These are phyloP conservation scores for Uronychia setigera DNA, from an alignment of 73 alveolate species.

Conservation along the genomic window DNA sequence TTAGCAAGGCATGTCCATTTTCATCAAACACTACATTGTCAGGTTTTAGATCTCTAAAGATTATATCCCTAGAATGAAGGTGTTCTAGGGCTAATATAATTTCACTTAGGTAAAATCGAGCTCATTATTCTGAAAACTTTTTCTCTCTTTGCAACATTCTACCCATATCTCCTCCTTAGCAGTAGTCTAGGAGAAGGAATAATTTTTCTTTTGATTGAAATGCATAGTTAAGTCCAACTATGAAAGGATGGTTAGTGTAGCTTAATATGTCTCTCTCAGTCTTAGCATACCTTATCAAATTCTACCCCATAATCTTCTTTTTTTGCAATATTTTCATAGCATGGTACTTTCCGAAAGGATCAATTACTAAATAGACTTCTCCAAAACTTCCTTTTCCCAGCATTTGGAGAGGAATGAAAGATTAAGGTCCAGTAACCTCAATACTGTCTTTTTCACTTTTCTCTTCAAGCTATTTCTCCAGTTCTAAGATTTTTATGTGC, in stretches of 20 bases:
- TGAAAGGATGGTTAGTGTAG: slow-evolving; percentile 92
- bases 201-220: slow-evolving; percentile 87
- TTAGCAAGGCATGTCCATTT: slow-evolving; percentile 96
- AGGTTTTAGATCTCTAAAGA: slow-evolving; percentile 97
- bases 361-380: slow-evolving; percentile 81
- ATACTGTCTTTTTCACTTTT: neutral
- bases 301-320: slow-evolving; percentile 84
- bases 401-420: slow-evolving; percentile 69
- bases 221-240: slow-evolving; percentile 92
- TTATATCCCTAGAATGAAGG: slow-evolving; percentile 91
- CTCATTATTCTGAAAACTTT: slow-evolving; percentile 89
- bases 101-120: slow-evolving; percentile 91
- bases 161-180: slow-evolving; percentile 95
- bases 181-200: slow-evolving; percentile 88
- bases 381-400: slow-evolving; percentile 86
- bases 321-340: slow-evolving; percentile 93
- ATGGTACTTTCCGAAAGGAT: slow-evolving; percentile 61
- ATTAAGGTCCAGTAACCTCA: slow-evolving; percentile 74
- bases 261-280: slow-evolving; percentile 91
- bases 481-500: neutral
- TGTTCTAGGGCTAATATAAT: slow-evolving; percentile 95
- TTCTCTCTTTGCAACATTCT: slow-evolving; percentile 77
- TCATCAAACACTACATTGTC: slow-evolving; percentile 94
- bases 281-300: slow-evolving; percentile 83
- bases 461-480: neutral